These are phyloP conservation scores for Simplicillium aogashimaense DNA, from an alignment of 2,329 filamentous ascomycete genomes.

Conservation along the genomic window DNA sequence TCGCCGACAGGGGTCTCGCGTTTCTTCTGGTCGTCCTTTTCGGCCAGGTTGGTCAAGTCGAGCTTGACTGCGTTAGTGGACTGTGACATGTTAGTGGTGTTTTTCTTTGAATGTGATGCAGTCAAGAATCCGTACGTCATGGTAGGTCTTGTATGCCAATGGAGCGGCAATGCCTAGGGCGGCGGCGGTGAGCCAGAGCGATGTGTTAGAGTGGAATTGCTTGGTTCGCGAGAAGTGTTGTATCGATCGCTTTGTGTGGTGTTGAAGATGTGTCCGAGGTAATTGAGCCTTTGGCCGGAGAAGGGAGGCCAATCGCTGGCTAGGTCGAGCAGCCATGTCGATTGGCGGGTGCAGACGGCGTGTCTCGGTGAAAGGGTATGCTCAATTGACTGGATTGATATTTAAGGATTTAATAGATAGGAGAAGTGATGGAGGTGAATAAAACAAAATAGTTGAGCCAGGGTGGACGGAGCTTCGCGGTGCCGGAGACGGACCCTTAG, in stretches of 20 bases:
- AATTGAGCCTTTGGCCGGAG: too few species aligned
- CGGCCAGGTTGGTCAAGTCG: constrained; percentile 65
- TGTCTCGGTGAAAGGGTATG: too few species aligned
- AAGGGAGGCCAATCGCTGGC: too few species aligned
- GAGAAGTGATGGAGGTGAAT: too few species aligned
- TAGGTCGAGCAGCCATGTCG: too few species aligned
- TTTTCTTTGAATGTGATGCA: constrained; percentile 1
- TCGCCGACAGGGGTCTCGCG: constrained; percentile 57
- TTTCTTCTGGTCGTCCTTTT: constrained; percentile 74
- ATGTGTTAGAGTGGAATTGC: constrained; percentile 10
- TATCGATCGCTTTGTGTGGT: constrained; percentile 13
- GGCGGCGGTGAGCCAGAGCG: constrained; percentile 23
- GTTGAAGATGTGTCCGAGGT: neutral
- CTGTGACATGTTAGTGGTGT: constrained; percentile 22
- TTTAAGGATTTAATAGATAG: too few species aligned
- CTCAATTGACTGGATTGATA: too few species aligned
- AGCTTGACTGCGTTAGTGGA: constrained; percentile 35
- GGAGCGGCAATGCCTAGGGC: constrained; percentile 41
- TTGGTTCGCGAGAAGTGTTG: constrained; percentile 8
- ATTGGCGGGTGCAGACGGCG: too few species aligned
- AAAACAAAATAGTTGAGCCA: too few species aligned
- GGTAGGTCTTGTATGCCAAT: constrained; percentile 44
- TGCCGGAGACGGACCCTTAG: too few species aligned
- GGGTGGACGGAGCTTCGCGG: too few species aligned
- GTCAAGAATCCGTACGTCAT: constrained; percentile 6